A percentile compares a stretch with the other conserved stretches of the same genome.
Evolutionary conservation across 768 basidiomycete genomes (phyloP).

Genomic region (Candolleomyces aberdarensis): DNA sequence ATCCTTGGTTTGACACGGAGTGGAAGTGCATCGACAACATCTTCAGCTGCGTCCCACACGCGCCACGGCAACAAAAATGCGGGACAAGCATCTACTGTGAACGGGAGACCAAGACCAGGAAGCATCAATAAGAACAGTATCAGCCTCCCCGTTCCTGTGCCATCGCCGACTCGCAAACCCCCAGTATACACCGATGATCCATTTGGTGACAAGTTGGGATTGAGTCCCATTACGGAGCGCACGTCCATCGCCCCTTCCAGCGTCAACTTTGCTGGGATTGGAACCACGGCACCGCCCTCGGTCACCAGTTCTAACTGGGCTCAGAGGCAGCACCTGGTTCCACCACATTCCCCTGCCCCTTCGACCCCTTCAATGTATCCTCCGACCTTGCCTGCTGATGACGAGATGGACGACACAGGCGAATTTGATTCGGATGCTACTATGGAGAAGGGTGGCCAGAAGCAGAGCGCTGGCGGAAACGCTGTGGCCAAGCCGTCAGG

Average conservation of each 20-base stretch:
- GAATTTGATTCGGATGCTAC: background rate
- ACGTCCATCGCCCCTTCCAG: background rate
- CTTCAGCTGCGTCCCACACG: background rate
- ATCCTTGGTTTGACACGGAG: background rate
- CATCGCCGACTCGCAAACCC: background rate
- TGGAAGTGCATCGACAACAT: background rate
- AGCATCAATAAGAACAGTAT: background rate
- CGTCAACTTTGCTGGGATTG: background rate
- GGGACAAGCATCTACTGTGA: background rate
- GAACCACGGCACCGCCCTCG: background rate
- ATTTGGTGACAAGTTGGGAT: background rate
- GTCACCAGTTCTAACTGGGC: background rate
- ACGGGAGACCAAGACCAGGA: background rate
- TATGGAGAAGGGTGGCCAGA: background rate
- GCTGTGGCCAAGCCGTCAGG: background rate
- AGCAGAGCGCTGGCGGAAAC: background rate
- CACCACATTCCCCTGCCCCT: background rate
- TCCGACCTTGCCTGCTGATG: conserved; percentile 4
- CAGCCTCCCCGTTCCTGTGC: background rate
- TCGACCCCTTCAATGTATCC: conserved; percentile 8
- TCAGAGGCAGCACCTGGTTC: background rate
- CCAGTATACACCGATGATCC: background rate
- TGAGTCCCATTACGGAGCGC: background rate
- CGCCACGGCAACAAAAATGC: background rate
- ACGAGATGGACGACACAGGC: background rate